Evolutionary conservation across 2,329 filamentous ascomycete genomes (phyloP).

Genomic region (Verticillium longisporum): DNA sequence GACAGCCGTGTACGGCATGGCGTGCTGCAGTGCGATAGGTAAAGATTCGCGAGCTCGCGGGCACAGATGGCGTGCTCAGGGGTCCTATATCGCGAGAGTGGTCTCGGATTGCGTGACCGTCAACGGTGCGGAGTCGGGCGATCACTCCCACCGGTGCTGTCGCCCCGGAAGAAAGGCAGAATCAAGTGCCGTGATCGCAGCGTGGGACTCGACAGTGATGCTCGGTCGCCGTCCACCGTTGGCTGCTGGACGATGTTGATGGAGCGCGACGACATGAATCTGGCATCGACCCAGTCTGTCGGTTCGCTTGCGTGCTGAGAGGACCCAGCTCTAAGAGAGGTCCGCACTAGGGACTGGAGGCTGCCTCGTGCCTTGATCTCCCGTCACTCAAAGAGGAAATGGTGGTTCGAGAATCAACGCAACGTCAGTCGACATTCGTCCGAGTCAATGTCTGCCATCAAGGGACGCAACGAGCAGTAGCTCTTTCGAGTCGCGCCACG

Average conservation of each 20-base stretch:
- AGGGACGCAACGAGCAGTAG: no score
- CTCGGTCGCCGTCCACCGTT: neutral
- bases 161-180: neutral
- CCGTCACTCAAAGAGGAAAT: no score
- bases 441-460: neutral
- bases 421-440: neutral
- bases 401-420: neutral
- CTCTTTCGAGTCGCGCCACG: neutral
- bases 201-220: neutral
- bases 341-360: no score
- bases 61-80: conserved; percentile 10
- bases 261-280: no score
- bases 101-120: neutral
- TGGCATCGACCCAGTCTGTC: no score
- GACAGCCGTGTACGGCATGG: neutral
- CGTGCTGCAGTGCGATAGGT: neutral
- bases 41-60: conserved; percentile 8
- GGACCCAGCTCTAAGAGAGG: no score
- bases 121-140: neutral
- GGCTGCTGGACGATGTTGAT: no score
- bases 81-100: conserved; percentile 8
- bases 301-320: no score
- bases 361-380: no score
- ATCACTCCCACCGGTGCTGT: neutral
- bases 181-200: neutral